A percentile compares a stretch with the other conserved stretches of the same genome.
Conservation (phyloP, 345 rosid species). For the Gossypioides kirkii region DNA sequence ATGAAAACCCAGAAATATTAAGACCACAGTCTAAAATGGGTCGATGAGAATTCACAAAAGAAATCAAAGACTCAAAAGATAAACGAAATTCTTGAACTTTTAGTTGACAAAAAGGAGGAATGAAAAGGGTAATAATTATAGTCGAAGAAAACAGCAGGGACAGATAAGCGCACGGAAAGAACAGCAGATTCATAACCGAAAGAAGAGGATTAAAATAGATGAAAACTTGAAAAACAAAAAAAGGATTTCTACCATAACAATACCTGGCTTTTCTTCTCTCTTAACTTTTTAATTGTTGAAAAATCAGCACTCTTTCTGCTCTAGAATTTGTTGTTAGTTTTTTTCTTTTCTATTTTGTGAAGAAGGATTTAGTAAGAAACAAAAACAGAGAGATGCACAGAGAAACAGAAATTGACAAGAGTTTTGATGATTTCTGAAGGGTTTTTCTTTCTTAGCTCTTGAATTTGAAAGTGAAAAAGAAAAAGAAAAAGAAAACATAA, state of each 20-base stretch:
- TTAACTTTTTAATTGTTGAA: background rate
- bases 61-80: slow-evolving; percentile 8
- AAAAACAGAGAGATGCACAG: background rate
- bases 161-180: slow-evolving; percentile 35
- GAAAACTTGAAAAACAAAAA: background rate
- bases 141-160: slow-evolving; percentile 20
- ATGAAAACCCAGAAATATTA: slow-evolving; percentile 11
- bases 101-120: slow-evolving; percentile 1
- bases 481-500: background rate
- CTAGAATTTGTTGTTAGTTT: background rate
- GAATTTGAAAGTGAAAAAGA: background rate
- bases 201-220: slow-evolving; percentile 14
- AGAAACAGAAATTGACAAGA: background rate
- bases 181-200: slow-evolving; percentile 22
- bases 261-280: slow-evolving; percentile 29
- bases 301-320: slow-evolving; percentile 5
- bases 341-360: background rate
- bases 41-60: slow-evolving; percentile 2
- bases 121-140: background rate
- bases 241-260: background rate
- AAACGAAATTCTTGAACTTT: slow-evolving; percentile 2
- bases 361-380: background rate
- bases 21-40: background rate
- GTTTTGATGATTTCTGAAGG: background rate
- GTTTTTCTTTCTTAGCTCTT: background rate